Evolutionary conservation across 2,329 filamentous ascomycete genomes (phyloP), one percentile per base, ranked within the genome.

Genomic region (Lachnellula suecica): DNA sequence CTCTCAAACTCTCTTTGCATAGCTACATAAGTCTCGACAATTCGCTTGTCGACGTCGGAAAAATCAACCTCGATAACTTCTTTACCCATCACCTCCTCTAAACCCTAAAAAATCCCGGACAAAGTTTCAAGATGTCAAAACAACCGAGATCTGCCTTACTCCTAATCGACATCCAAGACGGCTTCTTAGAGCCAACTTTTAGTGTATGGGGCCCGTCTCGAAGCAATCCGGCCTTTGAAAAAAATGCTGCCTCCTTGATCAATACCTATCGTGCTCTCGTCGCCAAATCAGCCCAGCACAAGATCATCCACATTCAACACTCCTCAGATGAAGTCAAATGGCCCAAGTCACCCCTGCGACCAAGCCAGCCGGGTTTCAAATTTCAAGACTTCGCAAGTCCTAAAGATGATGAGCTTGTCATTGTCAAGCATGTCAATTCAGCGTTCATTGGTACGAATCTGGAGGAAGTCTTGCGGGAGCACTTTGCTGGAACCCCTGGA

Each of bases 141-240:
- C 47, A 43, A 13, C 47, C 6, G 8, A 53, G 64, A 24, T 76
- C 74, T 1, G 74, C 72, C 5, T 66, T 79, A 29, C 66, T 79
- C 47, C 62, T 79, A 10, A 75, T 79, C 48, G 75, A 79, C 63
- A 71, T 75, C 35, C 75, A 78, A 62, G 60, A 68, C 22, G 74
- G 61, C 41, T 74, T 74, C 60, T 61, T 58, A 17, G 65, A 73
- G 31, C 66, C 62, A 9, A 68, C 69, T 2, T 63, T 40, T 9
- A 4, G 24, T n/a, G 11, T 70, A 55, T 76, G 70, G 70, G 73
- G 73, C 9, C 59, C 64, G 4, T 58, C 63, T 8, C 71, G 74
- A 41, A 76, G 73, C 49, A 78, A 75, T 44, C 74, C 73, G 2
- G 45, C 59, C 17, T 75, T 74, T 42, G 73, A 79, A 59, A 42